These are phyloP conservation scores for Debaryomycetaceae sp. DNA, from an alignment of 1,139 yeast species.

Conservation along the genomic window DNA sequence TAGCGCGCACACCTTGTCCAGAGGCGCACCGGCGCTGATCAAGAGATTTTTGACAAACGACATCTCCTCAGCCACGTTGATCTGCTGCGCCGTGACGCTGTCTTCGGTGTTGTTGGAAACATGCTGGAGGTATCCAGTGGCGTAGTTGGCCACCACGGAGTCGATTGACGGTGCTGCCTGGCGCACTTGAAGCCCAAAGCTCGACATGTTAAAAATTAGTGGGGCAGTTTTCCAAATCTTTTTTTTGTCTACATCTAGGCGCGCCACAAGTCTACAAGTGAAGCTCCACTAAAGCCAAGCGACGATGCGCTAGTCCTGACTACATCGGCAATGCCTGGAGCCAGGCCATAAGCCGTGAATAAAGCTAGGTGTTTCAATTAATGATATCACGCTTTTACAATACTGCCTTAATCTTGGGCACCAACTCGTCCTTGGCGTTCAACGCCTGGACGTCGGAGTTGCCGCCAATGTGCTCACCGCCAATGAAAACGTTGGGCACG, in stretches of 20 bases:
- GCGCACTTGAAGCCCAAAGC: conserved; percentile 66
- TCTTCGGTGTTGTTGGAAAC: conserved; percentile 72
- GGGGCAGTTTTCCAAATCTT: background rate
- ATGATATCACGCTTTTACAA: conserved; percentile 19
- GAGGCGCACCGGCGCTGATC: conserved; percentile 73
- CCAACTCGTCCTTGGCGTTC: conserved; percentile 33
- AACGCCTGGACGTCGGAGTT: conserved; percentile 77
- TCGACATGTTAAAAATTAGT: conserved; percentile 35
- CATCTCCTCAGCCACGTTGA: conserved; percentile 65
- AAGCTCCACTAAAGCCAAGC: too few relatives aligned
- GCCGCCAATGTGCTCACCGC: conserved; percentile 92
- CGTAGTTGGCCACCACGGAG: conserved; percentile 86
- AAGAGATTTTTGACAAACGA: conserved; percentile 59
- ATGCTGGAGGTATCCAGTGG: conserved; percentile 84
- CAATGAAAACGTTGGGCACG: conserved; percentile 89
- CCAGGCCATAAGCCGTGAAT: too few relatives aligned
- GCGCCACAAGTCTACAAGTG: too few relatives aligned
- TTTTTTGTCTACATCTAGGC: too few relatives aligned
- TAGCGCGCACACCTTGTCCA: conserved; percentile 50
- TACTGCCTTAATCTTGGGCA: conserved; percentile 35
- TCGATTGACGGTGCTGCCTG: conserved; percentile 86
- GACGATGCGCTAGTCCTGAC: too few relatives aligned
- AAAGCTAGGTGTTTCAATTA: too few relatives aligned
- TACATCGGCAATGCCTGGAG: too few relatives aligned
- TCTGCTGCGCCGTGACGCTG: conserved; percentile 71